Base-by-base conservation (phyloP, 306 rosid species). In the Betula pendula region DNA sequence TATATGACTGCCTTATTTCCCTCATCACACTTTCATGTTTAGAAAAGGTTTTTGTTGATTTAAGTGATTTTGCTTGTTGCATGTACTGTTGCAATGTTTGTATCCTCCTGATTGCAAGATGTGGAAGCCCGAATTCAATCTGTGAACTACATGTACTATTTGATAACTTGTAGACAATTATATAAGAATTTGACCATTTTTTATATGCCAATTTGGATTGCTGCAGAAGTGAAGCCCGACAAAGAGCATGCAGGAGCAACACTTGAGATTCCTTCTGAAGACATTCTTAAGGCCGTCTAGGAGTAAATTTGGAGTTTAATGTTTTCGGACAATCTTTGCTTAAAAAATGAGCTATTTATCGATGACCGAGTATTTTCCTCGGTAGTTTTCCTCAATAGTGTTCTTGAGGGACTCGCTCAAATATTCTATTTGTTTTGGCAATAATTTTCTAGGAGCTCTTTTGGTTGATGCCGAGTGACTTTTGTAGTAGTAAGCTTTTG, bases 191-290 rank as follows among this genome's bases (percentile, higher is more conserved):
- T 50, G 31, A 20, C 24, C 66, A 44, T 66, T 35, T n/a, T 24
- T 9, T 70, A 31, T 33, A 22, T 82, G 55, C 63, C 19, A 44
- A 25, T 44, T 55, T 58, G 77, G 83, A 51, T 67, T 85, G 75
- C 20, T 71, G 87, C 94, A 90, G 95, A 79, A 43, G 84, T 95
- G 89, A 92, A 92, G 87, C 87, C 98, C 6, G 77, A 66, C 50
- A 89, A 87, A 82, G 97, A 84, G 9, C 97, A 90, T 78, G 96
- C 96, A 8, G 97, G 99, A 35, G 94, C 97, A 68, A 92, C 92
- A 33, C 85, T 92, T n/a, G 99, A 95, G 86, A 62, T 92, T 82
- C 97, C 97, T 20, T 84, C 97, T 0, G 97, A 95, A 72, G 97
- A 89, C 66, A 81, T 80, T 73, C 82, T 87, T 43, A 35, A 65